A percentile compares a stretch with the other conserved stretches of the same genome.
Evolutionary conservation across 2,329 filamentous ascomycete species (phyloP).

Genomic region (Mollisia scopiformis): DNA sequence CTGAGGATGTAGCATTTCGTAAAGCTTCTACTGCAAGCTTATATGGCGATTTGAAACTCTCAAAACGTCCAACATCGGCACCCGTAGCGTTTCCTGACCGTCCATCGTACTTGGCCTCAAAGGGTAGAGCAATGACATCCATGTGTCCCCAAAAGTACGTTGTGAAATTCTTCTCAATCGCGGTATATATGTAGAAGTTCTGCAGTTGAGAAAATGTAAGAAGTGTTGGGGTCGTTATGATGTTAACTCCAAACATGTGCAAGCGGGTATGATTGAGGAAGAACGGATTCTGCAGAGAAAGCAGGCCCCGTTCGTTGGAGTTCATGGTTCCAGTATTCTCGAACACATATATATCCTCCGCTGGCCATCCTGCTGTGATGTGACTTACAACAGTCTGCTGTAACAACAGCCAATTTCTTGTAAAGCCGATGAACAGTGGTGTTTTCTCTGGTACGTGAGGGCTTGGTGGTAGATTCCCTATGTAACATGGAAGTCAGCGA

Average conservation of each 20-base stretch:
- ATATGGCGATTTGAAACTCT: constrained; percentile 21
- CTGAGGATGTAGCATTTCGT: constrained; percentile 1
- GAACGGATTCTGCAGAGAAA: constrained; percentile 57
- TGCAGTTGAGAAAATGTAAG: constrained; percentile 58
- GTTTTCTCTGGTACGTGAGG: constrained; percentile 45
- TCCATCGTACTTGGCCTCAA: constrained; percentile 38
- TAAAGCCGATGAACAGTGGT: constrained; percentile 61
- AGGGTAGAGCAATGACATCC: constrained; percentile 51
- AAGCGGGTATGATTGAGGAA: constrained; percentile 56
- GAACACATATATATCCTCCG: constrained; percentile 57
- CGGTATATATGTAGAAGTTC: constrained; percentile 53
- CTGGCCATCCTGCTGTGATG: constrained; percentile 60
- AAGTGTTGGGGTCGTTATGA: constrained; percentile 53
- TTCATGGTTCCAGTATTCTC: constrained; percentile 62
- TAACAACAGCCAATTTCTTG: constrained; percentile 55
- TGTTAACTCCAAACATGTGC: constrained; percentile 51
- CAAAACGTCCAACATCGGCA: neutral
- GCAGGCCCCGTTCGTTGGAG: constrained; percentile 49
- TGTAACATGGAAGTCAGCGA: too few relatives aligned
- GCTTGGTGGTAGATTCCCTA: constrained; percentile 46
- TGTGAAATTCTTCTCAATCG: constrained; percentile 46
- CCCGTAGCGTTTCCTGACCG: constrained; percentile 6
- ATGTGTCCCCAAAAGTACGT: constrained; percentile 60
- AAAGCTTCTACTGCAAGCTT: constrained; percentile 13
- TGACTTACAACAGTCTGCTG: constrained; percentile 59